Percentiles rank a stretch among this genome's conserved stretches.
Evolutionary conservation across 441 rosid genomes (phyloP).

Genomic region (Iberis amara): DNA sequence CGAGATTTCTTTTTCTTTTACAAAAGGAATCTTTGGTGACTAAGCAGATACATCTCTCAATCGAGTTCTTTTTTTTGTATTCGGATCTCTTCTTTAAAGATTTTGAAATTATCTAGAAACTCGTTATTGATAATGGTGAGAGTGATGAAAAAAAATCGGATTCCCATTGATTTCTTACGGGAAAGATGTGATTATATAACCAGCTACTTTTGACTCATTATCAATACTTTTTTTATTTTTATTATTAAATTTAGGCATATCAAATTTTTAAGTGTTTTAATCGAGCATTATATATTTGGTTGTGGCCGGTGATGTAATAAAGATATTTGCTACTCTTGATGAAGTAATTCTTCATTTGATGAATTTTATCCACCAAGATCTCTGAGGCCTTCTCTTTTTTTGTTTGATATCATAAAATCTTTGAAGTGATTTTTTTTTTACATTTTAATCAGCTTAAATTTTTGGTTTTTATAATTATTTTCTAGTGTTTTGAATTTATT

Average conservation of each 20-base stretch:
- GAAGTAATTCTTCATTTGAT: slow-evolving; percentile 35
- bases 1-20: no score
- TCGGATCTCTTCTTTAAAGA: no score
- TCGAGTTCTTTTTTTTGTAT: no score
- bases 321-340: slow-evolving; percentile 77
- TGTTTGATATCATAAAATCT: no score
- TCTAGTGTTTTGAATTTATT: no score
- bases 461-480: no score
- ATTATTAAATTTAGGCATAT: neutral
- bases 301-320: slow-evolving; percentile 50
- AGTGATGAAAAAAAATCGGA: slow-evolving; percentile 34
- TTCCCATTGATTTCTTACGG: slow-evolving; percentile 27
- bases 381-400: slow-evolving; percentile 31
- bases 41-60: no score
- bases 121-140: slow-evolving; percentile 23
- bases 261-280: neutral
- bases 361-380: slow-evolving; percentile 66
- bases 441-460: no score
- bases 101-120: no score
- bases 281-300: no score
- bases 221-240: neutral
- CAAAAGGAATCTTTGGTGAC: no score
- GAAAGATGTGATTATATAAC: slow-evolving; percentile 25
- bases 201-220: slow-evolving; percentile 34
- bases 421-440: no score